Evolutionary conservation across 139 green algal genomes (phyloP).

Genomic region (Asterochloris sp.): DNA sequence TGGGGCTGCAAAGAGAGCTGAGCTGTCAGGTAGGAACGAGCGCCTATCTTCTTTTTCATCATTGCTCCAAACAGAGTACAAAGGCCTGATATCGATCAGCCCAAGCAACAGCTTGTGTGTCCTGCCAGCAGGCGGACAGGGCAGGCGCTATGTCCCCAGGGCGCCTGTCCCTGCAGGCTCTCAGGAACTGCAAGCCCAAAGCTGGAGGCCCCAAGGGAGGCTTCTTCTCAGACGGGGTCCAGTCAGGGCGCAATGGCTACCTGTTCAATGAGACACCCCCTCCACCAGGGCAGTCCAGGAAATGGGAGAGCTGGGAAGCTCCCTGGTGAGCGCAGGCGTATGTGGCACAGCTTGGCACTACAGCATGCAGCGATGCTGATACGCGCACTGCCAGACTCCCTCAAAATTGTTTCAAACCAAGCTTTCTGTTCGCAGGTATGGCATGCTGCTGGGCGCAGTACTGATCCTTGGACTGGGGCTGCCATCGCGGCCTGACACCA

Average conservation of each 20-base stretch:
- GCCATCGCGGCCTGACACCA: constrained; percentile 38
- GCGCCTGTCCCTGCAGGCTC: too few species aligned
- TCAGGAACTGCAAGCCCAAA: constrained; percentile 1
- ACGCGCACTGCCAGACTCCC: neutral
- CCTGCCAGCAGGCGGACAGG: too few species aligned
- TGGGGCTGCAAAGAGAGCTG: too few species aligned
- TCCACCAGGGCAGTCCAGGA: constrained; percentile 60
- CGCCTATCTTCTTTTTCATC: too few species aligned
- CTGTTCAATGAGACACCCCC: constrained; percentile 83
- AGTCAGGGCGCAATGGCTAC: constrained; percentile 67
- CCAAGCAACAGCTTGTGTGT: too few species aligned
- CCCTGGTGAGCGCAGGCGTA: constrained; percentile 61
- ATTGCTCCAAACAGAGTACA: too few species aligned
- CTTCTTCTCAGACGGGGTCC: constrained; percentile 73
- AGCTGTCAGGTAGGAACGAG: too few species aligned
- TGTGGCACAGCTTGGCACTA: neutral
- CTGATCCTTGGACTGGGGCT: constrained; percentile 30
- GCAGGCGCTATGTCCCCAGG: too few species aligned
- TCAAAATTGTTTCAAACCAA: neutral
- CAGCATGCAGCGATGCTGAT: neutral
- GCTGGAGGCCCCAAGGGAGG: constrained; percentile 12
- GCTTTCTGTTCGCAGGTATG: constrained; percentile 31
- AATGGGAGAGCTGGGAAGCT: constrained; percentile 83
- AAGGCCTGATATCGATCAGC: too few species aligned
- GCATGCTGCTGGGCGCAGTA: constrained; percentile 17